Conservation (phyloP, 1,284 basidiomycete species). For the Pseudozyma sp. region DNA sequence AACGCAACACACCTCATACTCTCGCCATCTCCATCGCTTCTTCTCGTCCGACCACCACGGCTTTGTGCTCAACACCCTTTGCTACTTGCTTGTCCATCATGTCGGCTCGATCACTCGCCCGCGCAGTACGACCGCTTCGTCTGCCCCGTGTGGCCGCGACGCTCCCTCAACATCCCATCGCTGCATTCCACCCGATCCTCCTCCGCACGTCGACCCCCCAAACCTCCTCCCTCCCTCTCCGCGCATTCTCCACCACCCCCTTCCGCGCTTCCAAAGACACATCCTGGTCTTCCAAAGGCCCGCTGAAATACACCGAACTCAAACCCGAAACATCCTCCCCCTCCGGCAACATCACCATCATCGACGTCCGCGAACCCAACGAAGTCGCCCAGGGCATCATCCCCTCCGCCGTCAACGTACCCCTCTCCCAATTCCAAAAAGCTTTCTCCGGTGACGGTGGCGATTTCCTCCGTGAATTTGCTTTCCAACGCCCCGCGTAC, state of each 20-base stretch:
- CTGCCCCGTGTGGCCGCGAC: neutral
- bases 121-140: conserved; percentile 2
- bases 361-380: conserved; percentile 89
- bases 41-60: neutral
- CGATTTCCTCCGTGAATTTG: conserved; percentile 73
- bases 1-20: no score
- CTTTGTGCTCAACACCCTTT: no score
- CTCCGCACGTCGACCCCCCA: neutral
- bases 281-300: conserved; percentile 54
- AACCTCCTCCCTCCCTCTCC: neutral
- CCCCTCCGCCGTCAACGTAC: conserved; percentile 92
- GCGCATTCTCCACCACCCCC: conserved; percentile 6
- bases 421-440: conserved; percentile 81
- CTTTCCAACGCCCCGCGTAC: conserved; percentile 83
- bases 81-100: conserved; percentile 1
- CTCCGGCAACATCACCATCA: conserved; percentile 72
- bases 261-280: conserved; percentile 30
- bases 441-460: conserved; percentile 73
- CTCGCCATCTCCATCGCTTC: no score
- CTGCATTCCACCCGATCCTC: neutral
- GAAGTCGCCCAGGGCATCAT: conserved; percentile 95
- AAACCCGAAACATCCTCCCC: conserved; percentile 85
- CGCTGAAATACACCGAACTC: conserved; percentile 83
- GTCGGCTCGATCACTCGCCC: conserved; percentile 11
- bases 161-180: neutral